phyloP scores from a whole-genome alignment of 2,329 filamentous ascomycete genomes.

The Penicillium griseofulvum region DNA sequence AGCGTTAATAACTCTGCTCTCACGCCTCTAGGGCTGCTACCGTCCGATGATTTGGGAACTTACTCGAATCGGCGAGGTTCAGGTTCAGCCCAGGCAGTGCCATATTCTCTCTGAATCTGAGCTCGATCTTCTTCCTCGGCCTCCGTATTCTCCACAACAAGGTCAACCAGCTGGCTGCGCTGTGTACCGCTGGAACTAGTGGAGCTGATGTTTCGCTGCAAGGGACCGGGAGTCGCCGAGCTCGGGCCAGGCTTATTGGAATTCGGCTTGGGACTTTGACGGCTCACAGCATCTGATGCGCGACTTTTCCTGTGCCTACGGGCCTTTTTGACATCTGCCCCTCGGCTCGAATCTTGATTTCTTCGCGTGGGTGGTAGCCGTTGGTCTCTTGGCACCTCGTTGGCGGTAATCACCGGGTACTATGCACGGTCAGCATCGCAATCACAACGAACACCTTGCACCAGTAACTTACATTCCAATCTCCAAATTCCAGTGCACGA shows the following conservation, averaged over 20 bases:
- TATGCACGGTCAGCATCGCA: constrained; percentile 42
- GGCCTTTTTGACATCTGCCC: constrained; percentile 38
- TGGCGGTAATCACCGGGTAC: constrained; percentile 91
- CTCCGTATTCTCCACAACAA: constrained; percentile 63
- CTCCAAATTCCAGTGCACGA: constrained; percentile 53
- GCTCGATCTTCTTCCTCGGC: constrained; percentile 62
- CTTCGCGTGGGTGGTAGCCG: constrained; percentile 58
- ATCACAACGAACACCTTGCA: neutral
- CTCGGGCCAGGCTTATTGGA: constrained; percentile 36
- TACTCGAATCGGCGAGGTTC: constrained; percentile 35
- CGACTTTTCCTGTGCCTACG: constrained; percentile 37
- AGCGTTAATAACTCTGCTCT: constrained; percentile 17
- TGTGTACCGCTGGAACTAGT: constrained; percentile 56
- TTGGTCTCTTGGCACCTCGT: constrained; percentile 69
- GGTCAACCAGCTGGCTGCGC: constrained; percentile 63
- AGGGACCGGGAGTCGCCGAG: constrained; percentile 21
- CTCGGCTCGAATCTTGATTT: constrained; percentile 45
- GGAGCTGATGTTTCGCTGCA: constrained; percentile 33
- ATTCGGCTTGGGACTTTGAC: constrained; percentile 27
- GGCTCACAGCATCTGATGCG: constrained; percentile 22
- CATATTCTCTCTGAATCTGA: constrained; percentile 61
- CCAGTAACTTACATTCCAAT: constrained; percentile 78
- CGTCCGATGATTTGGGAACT: constrained; percentile 15
- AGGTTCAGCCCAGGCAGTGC: constrained; percentile 58
- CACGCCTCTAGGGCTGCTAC: neutral